Evolutionary conservation across 2,329 filamentous ascomycete species (phyloP).

Genomic region (Epichloe coenophiala): DNA sequence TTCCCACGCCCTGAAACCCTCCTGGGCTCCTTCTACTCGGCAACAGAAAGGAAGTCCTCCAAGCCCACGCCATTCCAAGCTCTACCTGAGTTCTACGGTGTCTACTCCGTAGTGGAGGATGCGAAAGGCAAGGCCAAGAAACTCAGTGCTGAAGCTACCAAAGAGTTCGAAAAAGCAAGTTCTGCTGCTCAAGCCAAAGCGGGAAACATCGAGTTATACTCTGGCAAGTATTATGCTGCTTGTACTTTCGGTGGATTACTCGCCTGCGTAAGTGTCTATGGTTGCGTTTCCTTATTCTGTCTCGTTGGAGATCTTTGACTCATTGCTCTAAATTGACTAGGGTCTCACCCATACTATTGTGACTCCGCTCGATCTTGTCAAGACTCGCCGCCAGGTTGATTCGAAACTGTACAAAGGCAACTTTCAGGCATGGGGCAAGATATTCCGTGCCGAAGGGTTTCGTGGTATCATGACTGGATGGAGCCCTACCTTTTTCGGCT

Average conservation of each 20-base stretch:
- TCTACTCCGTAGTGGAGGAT: conserved; percentile 64
- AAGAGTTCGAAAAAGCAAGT: conserved; percentile 59
- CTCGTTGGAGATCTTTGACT: background rate
- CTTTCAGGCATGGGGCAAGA: conserved; percentile 69
- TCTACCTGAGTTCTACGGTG: conserved; percentile 53
- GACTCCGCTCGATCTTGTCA: conserved; percentile 81
- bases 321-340: conserved; percentile 21
- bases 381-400: conserved; percentile 81
- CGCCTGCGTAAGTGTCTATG: conserved; percentile 52
- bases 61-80: conserved; percentile 39
- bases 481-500: conserved; percentile 75
- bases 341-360: conserved; percentile 75
- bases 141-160: conserved; percentile 54
- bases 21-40: conserved; percentile 38
- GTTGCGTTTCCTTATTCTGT: background rate
- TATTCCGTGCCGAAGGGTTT: conserved; percentile 60
- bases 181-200: conserved; percentile 51
- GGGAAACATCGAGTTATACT: conserved; percentile 67
- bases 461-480: conserved; percentile 81
- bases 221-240: conserved; percentile 68
- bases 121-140: conserved; percentile 58
- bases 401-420: conserved; percentile 77
- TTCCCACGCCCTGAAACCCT: conserved; percentile 42
- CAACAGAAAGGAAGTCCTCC: conserved; percentile 5
- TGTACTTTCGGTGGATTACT: conserved; percentile 72